A percentile compares a stretch with the other conserved stretches of the same genome.
phyloP scores from a whole-genome alignment of 1,284 basidiomycete species.

The Papiliotrema nemorosa region DNA sequence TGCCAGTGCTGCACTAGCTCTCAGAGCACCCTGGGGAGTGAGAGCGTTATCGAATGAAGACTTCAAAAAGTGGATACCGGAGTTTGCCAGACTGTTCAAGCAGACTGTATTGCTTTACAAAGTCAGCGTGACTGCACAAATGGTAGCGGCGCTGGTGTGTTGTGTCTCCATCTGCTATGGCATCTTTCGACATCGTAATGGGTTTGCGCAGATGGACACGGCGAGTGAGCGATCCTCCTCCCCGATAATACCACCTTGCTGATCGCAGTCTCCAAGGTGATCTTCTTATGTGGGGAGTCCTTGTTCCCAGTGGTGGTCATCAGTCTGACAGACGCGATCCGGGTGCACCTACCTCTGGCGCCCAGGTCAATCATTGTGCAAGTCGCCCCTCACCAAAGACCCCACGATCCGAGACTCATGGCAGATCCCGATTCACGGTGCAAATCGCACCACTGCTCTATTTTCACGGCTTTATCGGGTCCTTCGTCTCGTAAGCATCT shows the following conservation, averaged over 20 bases:
- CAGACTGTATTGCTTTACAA: too few relatives aligned
- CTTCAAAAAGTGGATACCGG: too few relatives aligned
- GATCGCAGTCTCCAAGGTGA: conserved; percentile 1
- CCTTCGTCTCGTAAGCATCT: neutral
- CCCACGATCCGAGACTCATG: neutral
- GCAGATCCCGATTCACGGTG: neutral
- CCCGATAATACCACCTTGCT: too few relatives aligned
- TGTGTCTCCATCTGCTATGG: conserved; percentile 1
- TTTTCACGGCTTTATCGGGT: conserved; percentile 1
- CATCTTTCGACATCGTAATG: conserved; percentile 5
- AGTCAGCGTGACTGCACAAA: too few relatives aligned
- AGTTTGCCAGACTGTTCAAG: too few relatives aligned
- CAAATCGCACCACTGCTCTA: neutral
- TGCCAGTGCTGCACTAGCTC: neutral
- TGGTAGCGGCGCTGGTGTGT: too few relatives aligned
- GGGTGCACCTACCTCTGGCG: neutral
- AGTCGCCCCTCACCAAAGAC: neutral
- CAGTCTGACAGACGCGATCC: neutral
- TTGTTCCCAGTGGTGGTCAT: neutral
- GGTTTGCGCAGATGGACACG: conserved; percentile 7
- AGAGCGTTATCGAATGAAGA: too few relatives aligned
- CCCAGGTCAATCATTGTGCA: neutral
- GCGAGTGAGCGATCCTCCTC: too few relatives aligned
- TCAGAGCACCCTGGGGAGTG: neutral
- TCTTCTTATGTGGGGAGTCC: conserved; percentile 2